Base-by-base conservation (phyloP, 2,329 filamentous ascomycete species). In the Colletotrichum trifolii region DNA sequence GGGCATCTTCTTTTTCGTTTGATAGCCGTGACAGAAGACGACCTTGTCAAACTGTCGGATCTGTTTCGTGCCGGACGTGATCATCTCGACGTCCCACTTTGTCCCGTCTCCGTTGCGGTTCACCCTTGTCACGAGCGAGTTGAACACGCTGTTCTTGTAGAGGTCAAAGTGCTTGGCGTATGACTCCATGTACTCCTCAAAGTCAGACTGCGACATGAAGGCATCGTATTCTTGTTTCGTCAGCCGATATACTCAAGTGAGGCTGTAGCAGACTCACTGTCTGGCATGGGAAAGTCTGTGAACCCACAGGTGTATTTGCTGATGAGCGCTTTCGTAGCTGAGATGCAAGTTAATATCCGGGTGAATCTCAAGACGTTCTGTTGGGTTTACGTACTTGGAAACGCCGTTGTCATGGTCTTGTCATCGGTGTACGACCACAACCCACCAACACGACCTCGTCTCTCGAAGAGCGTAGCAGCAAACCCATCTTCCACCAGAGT, bases 401-500 rank as follows among this genome's bases (percentile, higher is more conserved):
- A 65, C 4, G 75, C 75, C 0, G 76, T 74, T 2, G 77, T 79
- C 59, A 74, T 73, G 2, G 66, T 64, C 10, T 72, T 69, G 53
- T 82, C 76, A 0, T 77, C 71, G 2, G 76, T 76, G 62, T 77
- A 80, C 3, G 77, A 76, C 81, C 80, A 83, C 3, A 83, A 71
- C 0, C 79, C 80, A n/a, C 80, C 80, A 13, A 81, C 77, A 45
- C 75, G 73, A 10, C 68, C 67, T n/a, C 78, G 70, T 17, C 76
- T 72, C 70, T 82, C 79, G 55, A 75, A 81, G 1, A 73, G 69
- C 1, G 76, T 78, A 4, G 76, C 79, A n/a, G 74, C 70, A 66
- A 82, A 82, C 2, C 79, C 80, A 71, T 80, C 79, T 60, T 81
- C 79, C 10, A 74, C 73, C 9, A 82, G 70, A 3, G 75, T 78